Conservation (phyloP, 257 asterid genomes). For the Verbascum thapsus region DNA sequence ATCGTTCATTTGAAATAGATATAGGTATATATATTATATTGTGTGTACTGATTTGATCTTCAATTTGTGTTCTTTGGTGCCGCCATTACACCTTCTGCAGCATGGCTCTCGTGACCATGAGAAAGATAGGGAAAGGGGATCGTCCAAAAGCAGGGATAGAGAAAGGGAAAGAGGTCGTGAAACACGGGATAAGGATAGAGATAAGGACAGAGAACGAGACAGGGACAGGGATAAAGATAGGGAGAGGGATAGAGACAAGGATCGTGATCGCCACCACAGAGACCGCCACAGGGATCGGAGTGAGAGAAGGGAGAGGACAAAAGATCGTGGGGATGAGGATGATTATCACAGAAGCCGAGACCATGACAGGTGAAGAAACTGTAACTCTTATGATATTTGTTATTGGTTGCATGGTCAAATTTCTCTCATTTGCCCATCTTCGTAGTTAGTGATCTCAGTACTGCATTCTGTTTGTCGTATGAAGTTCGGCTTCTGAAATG, state of each 20-base stretch:
- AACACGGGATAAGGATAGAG: constrained; percentile 37
- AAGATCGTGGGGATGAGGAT: constrained; percentile 58
- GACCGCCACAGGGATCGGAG: constrained; percentile 57
- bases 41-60: neutral
- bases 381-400: neutral
- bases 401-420: neutral
- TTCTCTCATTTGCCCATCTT: constrained; percentile 15
- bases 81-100: constrained; percentile 30
- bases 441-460: neutral
- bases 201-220: constrained; percentile 41
- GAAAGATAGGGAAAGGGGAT: constrained; percentile 40
- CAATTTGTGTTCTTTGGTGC: neutral
- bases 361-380: constrained; percentile 50
- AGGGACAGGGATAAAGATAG: constrained; percentile 39
- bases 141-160: constrained; percentile 43
- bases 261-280: constrained; percentile 52
- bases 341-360: constrained; percentile 54
- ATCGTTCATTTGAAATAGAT: neutral
- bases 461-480: neutral
- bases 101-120: constrained; percentile 42
- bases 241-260: constrained; percentile 54
- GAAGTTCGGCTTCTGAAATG: neutral
- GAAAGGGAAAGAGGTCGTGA: constrained; percentile 40
- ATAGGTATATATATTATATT: neutral
- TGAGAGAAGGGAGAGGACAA: constrained; percentile 59